A percentile compares a stretch with the other conserved stretches of the same genome.
These are phyloP conservation scores for Cichorium intybus DNA, from an alignment of 140 eudicot species.

Conservation along the genomic window DNA sequence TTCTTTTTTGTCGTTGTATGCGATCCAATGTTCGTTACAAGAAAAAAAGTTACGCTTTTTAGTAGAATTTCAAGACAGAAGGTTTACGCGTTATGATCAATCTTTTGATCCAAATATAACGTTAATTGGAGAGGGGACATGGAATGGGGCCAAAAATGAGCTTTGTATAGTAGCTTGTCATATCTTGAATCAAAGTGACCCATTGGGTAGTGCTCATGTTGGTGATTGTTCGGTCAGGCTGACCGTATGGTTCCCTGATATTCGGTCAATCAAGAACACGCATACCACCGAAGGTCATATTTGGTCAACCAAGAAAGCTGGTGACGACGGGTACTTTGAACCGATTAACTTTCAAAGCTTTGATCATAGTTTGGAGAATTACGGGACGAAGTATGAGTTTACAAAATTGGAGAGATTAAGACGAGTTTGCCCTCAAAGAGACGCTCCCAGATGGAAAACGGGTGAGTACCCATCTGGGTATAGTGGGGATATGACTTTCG, in stretches of 20 bases:
- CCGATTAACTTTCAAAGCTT: slow-evolving; percentile 33
- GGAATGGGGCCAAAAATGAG: slow-evolving; percentile 46
- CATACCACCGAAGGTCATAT: slow-evolving; percentile 42
- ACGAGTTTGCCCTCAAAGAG: slow-evolving; percentile 26
- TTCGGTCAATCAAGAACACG: slow-evolving; percentile 44
- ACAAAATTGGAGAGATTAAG: slow-evolving; percentile 40
- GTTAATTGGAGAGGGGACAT: slow-evolving; percentile 7
- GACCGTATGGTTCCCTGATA: slow-evolving; percentile 40
- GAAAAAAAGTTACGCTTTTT: slow-evolving; percentile 39
- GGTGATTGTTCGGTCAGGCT: slow-evolving; percentile 63
- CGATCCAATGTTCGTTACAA: slow-evolving; percentile 42
- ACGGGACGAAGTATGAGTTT: slow-evolving; percentile 45
- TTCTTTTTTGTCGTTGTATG: slow-evolving; percentile 30
- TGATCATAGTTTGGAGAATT: slow-evolving; percentile 1
- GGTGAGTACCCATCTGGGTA: slow-evolving; percentile 33
- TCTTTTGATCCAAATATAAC: slow-evolving; percentile 32
- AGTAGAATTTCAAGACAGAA: slow-evolving; percentile 29
- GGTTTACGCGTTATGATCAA: slow-evolving; percentile 18
- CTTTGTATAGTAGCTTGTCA: slow-evolving; percentile 47
- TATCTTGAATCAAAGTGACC: slow-evolving; percentile 33
- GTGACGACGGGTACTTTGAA: slow-evolving; percentile 36
- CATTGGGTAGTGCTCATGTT: slow-evolving; percentile 32
- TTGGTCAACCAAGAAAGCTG: slow-evolving; percentile 43
- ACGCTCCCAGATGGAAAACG: neutral
- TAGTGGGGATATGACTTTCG: slow-evolving; percentile 26